Percentiles rank a stretch among this genome's conserved stretches.
These are phyloP conservation scores for Colletotrichum lini DNA, from an alignment of 2,329 filamentous ascomycete genomes.

Conservation along the genomic window DNA sequence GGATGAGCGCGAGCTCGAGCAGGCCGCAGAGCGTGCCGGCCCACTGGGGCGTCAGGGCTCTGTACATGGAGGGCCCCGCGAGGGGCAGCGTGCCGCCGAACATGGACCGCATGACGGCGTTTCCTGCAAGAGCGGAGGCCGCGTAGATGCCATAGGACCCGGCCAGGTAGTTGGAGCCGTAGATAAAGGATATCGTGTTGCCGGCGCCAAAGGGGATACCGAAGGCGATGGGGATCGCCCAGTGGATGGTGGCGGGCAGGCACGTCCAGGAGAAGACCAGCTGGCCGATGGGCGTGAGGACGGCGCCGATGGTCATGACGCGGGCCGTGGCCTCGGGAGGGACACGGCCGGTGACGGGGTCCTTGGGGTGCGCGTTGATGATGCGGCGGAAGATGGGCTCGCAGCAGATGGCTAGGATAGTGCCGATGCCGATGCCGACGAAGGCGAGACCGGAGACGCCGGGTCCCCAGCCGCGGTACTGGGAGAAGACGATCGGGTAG, in stretches of 20 bases:
- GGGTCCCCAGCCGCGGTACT: slow-evolving; percentile 81
- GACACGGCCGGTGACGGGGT: slow-evolving; percentile 80
- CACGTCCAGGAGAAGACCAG: slow-evolving; percentile 93
- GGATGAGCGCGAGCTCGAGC: slow-evolving; percentile 80
- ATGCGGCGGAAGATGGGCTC: slow-evolving; percentile 83
- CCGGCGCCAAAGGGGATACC: slow-evolving; percentile 85
- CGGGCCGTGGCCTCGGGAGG: slow-evolving; percentile 86
- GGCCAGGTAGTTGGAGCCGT: slow-evolving; percentile 84
- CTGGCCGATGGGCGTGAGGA: slow-evolving; percentile 83
- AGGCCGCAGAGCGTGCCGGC: slow-evolving; percentile 82
- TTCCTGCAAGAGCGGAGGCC: slow-evolving; percentile 84
- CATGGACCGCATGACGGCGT: slow-evolving; percentile 79
- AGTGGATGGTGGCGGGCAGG: slow-evolving; percentile 82
- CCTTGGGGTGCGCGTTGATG: slow-evolving; percentile 82
- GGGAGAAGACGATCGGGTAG: slow-evolving; percentile 86
- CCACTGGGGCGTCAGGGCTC: slow-evolving; percentile 80
- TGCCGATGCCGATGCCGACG: slow-evolving; percentile 77
- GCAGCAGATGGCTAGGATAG: slow-evolving; percentile 70
- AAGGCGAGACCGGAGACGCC: slow-evolving; percentile 85
- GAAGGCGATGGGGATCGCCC: slow-evolving; percentile 84
- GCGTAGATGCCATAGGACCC: slow-evolving; percentile 83
- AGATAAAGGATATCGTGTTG: slow-evolving; percentile 86
- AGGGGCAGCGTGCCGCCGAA: slow-evolving; percentile 86
- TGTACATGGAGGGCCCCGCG: slow-evolving; percentile 81
- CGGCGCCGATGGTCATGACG: slow-evolving; percentile 82